A percentile compares a stretch with the other conserved stretches of the same genome.
Conservation (phyloP, 352 stramenopile genomes). For the Phytophthora syringae region DNA sequence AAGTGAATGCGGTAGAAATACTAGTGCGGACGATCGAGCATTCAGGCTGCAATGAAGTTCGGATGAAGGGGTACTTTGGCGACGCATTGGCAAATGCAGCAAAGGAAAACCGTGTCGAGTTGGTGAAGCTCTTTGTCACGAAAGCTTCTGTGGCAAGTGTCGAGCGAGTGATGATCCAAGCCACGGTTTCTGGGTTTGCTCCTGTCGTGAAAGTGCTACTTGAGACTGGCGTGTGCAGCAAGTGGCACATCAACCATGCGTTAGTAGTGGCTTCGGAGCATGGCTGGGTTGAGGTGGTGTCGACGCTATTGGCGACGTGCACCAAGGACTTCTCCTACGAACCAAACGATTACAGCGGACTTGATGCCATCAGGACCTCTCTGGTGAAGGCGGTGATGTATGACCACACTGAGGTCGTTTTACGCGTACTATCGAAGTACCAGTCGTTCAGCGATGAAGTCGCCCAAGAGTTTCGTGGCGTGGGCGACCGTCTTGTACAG, state of each 20-base stretch:
- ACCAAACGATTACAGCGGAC: neutral
- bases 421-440: neutral
- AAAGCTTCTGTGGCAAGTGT: neutral
- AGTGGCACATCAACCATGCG: neutral
- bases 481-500: neutral
- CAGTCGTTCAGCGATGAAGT: neutral
- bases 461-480: neutral
- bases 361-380: neutral
- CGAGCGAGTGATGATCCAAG: neutral
- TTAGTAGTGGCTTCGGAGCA: neutral
- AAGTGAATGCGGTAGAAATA: neutral
- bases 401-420: neutral
- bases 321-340: neutral
- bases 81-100: neutral
- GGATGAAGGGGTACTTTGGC: neutral
- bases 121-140: neutral
- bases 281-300: neutral
- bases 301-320: neutral
- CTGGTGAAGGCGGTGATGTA: neutral
- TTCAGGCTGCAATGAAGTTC: neutral
- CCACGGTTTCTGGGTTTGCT: neutral
- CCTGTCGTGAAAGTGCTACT: neutral
- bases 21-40: neutral
- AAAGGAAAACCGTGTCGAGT: neutral
- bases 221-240: neutral